Percentiles rank a stretch among this genome's conserved stretches.
phyloP scores from a whole-genome alignment of 768 basidiomycete genomes.

The Podaxis sp. region DNA sequence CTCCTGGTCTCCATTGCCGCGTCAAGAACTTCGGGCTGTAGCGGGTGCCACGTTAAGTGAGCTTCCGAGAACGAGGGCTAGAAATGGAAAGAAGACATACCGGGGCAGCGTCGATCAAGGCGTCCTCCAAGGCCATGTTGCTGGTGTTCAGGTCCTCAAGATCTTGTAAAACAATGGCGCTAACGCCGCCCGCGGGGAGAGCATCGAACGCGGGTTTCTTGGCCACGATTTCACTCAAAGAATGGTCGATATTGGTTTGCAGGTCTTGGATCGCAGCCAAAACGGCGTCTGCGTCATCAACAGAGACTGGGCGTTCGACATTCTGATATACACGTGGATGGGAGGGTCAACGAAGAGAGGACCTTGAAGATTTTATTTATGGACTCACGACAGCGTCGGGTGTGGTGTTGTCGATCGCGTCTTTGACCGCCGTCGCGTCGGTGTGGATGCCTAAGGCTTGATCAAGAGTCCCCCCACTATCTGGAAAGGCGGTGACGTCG shows the following conservation, averaged over 20 bases:
- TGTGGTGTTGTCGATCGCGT: background rate
- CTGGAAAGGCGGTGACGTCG: background rate
- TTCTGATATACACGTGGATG: background rate
- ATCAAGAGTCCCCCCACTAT: background rate
- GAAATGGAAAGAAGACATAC: background rate
- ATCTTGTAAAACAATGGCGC: background rate
- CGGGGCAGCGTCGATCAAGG: background rate
- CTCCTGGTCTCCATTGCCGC: background rate
- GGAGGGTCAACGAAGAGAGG: no score
- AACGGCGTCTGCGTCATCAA: background rate
- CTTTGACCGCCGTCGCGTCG: background rate
- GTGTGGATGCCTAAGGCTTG: background rate
- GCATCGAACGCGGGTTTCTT: slow-evolving; percentile 1
- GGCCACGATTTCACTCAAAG: background rate
- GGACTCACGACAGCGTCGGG: background rate
- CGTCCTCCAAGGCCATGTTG: background rate
- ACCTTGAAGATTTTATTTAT: no score
- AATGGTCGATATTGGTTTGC: background rate
- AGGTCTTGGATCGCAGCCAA: background rate
- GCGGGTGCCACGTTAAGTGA: background rate
- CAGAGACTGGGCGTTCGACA: background rate
- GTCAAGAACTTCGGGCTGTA: background rate
- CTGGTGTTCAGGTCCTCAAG: background rate
- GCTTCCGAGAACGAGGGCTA: no score
- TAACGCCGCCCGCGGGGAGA: background rate